phyloP scores from a whole-genome alignment of 768 basidiomycete species.

The Russula brevipes region DNA sequence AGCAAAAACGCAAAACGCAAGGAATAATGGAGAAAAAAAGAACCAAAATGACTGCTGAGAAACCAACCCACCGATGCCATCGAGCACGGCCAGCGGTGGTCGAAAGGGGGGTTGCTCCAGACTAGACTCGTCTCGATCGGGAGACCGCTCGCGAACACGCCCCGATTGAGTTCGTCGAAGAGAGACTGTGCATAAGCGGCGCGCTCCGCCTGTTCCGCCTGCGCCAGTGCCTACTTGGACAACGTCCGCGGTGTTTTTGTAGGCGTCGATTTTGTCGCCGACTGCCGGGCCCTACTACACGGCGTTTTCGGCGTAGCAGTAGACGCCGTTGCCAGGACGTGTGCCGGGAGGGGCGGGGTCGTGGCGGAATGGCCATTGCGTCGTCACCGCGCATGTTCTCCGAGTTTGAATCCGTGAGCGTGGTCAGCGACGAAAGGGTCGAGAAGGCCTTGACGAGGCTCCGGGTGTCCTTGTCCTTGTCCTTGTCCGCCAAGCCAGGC shows the following conservation, averaged over 20 bases:
- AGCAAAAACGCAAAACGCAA: too few relatives aligned
- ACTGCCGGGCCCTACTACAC: too few relatives aligned
- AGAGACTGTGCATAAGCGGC: constrained; percentile 20
- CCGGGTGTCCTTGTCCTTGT: too few relatives aligned
- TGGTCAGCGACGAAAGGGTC: constrained; percentile 14
- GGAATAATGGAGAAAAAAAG: too few relatives aligned
- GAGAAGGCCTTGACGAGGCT: not conserved
- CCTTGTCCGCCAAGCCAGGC: too few relatives aligned
- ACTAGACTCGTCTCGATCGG: too few relatives aligned
- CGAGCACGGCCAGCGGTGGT: constrained; percentile 25
- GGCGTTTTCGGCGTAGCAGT: too few relatives aligned
- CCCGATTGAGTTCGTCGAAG: constrained; percentile 21
- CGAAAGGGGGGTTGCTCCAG: constrained; percentile 2
- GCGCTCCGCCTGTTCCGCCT: constrained; percentile 10
- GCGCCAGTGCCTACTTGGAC: constrained; percentile 13
- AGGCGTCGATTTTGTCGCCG: constrained; percentile 1
- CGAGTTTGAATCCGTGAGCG: constrained; percentile 14
- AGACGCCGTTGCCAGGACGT: not conserved
- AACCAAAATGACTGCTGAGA: too few relatives aligned
- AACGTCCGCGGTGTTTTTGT: constrained; percentile 18
- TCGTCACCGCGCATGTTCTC: not conserved
- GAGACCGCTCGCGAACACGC: too few relatives aligned
- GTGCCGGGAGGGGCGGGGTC: not conserved
- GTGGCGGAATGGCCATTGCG: not conserved
- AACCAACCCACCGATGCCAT: constrained; percentile 19